Evolutionary conservation across 768 basidiomycete species (phyloP), one percentile per base, ranked within the genome.

Genomic region (Russula earlei): DNA sequence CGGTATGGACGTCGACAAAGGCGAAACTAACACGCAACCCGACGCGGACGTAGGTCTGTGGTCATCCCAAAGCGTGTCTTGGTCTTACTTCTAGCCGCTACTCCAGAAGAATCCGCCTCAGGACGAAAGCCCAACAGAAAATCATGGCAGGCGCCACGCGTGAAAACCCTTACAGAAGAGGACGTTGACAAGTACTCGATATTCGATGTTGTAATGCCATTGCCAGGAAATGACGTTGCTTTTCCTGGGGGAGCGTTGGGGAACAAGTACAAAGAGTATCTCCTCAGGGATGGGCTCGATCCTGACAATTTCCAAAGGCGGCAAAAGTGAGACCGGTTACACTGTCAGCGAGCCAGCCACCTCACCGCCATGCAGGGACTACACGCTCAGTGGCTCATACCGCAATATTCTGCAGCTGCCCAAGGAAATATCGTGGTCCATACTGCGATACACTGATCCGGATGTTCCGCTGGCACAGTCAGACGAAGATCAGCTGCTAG

Each of bases 171-270:
- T 52, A 83, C 83, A 0, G 81, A 81, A 62, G 86, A 77, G 17
- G 91, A 97, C 67, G 69, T 92, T 44, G 74, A 81, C 64, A 82
- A 86, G 54, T 87, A 93, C 70, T 81, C 84, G 15, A 91, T 98
- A 59, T 91, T 91, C 65, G 95, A 99, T 69, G 88, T 98, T 54
- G 81, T 98, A 59, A 91, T 98, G 85, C 94, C 96, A n/a, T 73
- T 98, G 19, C 94, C 96, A 27, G 96, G 96, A 4, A 91, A 83
- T 61, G 91, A 95, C 65, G 91, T 98, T 19, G 85, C 86, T 33
- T 97, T 91, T 67, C 96, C 96, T 0, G 87, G 85, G 4, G 93
- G 93, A 12, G 63, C 74, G 19, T 79, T 97, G n/a, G 91, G 93
- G 24, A 85, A 94, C 63, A 78, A 82, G 49, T 97, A 95, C 69